A percentile compares a stretch with the other conserved stretches of the same genome.
Evolutionary conservation across 495 filamentous ascomycete species (phyloP).

Genomic region (Tirmania nivea): DNA sequence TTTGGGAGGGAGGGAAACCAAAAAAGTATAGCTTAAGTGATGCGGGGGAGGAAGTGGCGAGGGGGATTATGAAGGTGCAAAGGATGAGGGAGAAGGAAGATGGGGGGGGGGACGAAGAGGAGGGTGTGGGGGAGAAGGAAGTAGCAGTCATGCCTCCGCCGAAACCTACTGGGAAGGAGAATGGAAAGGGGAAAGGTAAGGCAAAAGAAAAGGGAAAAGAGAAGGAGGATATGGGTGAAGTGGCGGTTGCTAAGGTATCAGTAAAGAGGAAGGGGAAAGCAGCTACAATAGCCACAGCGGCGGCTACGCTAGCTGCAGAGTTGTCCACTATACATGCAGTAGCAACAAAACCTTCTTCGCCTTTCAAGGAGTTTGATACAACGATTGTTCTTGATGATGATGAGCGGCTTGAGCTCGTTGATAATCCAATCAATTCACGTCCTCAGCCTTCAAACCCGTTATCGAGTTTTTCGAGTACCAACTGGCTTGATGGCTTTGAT

Average conservation of each 20-base stretch:
- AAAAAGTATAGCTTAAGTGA: conserved; percentile 52
- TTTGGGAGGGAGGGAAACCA: conserved; percentile 48
- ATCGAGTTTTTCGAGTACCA: no score
- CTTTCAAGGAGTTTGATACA: not conserved
- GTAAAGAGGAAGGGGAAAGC: not conserved
- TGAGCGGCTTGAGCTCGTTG: not conserved
- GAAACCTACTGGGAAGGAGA: not conserved
- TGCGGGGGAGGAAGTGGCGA: conserved; percentile 59
- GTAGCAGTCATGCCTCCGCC: not conserved
- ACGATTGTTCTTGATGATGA: not conserved
- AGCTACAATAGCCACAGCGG: not conserved
- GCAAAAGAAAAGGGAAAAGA: not conserved
- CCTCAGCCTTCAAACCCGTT: no score
- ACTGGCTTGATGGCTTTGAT: no score
- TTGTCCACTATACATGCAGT: no score
- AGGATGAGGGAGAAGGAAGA: not conserved
- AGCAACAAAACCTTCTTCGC: not conserved
- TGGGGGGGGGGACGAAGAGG: not conserved
- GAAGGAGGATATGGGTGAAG: not conserved
- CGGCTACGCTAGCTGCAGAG: not conserved
- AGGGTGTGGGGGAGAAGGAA: not conserved
- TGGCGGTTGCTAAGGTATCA: not conserved
- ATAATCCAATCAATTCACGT: no score
- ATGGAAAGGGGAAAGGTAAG: not conserved
- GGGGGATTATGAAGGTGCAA: conserved; percentile 34